phyloP scores from a whole-genome alignment of 768 basidiomycete genomes.

The Fistulinella prunicolor region DNA sequence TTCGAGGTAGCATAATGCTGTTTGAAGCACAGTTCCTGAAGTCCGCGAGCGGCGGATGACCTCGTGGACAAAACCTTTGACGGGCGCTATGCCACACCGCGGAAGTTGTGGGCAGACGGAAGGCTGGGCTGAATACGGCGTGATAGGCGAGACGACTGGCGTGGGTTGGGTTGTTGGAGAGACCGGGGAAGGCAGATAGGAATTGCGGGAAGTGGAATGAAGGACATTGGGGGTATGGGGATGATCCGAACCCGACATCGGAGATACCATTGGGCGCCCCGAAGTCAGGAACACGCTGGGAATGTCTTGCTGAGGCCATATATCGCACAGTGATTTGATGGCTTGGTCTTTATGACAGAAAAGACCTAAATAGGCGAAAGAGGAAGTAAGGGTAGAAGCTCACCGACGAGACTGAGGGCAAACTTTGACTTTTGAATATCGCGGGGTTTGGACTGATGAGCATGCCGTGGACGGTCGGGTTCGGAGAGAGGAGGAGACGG shows the following conservation, averaged over 20 bases:
- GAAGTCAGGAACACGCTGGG: slow-evolving; percentile 52
- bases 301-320: slow-evolving; percentile 78
- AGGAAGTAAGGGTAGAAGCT: slow-evolving; percentile 29
- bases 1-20: slow-evolving; percentile 85
- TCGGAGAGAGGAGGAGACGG: slow-evolving; percentile 42
- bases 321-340: slow-evolving; percentile 71
- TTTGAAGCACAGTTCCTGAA: slow-evolving; percentile 79
- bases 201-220: slow-evolving; percentile 26
- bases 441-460: slow-evolving; percentile 38
- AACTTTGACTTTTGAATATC: slow-evolving; percentile 60
- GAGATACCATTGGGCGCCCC: slow-evolving; percentile 26
- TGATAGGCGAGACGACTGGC: slow-evolving; percentile 28
- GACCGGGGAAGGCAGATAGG: slow-evolving; percentile 51
- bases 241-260: slow-evolving; percentile 13
- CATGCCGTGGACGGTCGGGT: slow-evolving; percentile 28
- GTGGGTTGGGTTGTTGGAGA: slow-evolving; percentile 47
- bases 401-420: slow-evolving; percentile 68
- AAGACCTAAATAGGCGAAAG: slow-evolving; percentile 9
- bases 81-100: slow-evolving; percentile 46
- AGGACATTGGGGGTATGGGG: slow-evolving; percentile 1
- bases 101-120: slow-evolving; percentile 9
- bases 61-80: slow-evolving; percentile 83
- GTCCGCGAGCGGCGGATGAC: slow-evolving; percentile 85
- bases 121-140: slow-evolving; percentile 26
- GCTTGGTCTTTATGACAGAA: slow-evolving; percentile 59